Evolutionary conservation across 2,329 filamentous ascomycete genomes (phyloP).

Genomic region (Pseudogymnoascus sp.): DNA sequence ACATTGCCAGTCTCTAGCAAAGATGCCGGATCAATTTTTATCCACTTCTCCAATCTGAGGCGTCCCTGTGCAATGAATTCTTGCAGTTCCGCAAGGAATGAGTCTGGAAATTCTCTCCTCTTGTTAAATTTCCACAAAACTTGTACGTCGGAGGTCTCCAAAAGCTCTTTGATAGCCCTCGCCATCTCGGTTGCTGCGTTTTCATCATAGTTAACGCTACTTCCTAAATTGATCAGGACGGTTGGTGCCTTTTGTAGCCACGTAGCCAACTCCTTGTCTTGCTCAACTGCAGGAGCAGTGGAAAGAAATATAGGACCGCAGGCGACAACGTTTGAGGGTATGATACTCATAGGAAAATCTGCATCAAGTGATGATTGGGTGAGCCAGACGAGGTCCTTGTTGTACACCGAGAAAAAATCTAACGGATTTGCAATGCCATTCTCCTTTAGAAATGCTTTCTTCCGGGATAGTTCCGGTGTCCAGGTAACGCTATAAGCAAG

Average conservation of each 20-base stretch:
- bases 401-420: conserved; percentile 23
- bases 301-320: conserved; percentile 42
- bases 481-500: conserved; percentile 15
- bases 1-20: conserved; percentile 32
- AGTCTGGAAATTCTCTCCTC: neutral
- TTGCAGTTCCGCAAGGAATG: neutral
- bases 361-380: conserved; percentile 19
- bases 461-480: neutral
- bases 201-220: conserved; percentile 20
- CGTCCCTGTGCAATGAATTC: neutral
- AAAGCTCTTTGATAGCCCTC: conserved; percentile 29
- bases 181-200: conserved; percentile 34
- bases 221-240: conserved; percentile 43
- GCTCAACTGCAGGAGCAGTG: conserved; percentile 27
- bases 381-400: conserved; percentile 25
- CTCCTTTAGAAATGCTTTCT: neutral
- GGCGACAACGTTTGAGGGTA: conserved; percentile 34
- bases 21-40: conserved; percentile 32
- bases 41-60: conserved; percentile 35
- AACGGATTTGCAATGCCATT: neutral
- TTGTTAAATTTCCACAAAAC: conserved; percentile 32
- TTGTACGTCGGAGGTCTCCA: conserved; percentile 28
- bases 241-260: conserved; percentile 40
- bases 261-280: conserved; percentile 34
- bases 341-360: conserved; percentile 31